These are phyloP conservation scores for Arabidopsis suecica DNA, from an alignment of 345 rosid genomes.

Conservation along the genomic window DNA sequence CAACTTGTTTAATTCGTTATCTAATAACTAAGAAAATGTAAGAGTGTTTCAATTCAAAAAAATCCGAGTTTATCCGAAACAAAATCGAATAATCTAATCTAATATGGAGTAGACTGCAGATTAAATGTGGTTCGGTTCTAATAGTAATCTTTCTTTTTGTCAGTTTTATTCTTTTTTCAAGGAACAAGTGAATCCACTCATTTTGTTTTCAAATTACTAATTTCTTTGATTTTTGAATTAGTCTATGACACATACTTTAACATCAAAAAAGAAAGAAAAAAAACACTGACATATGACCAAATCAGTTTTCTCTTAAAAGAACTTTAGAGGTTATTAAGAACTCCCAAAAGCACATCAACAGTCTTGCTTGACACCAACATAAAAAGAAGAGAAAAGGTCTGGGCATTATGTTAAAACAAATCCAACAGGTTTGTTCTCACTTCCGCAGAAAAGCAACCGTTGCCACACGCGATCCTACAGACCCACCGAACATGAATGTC, in stretches of 20 bases:
- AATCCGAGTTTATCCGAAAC: neutral
- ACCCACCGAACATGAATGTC: slow-evolving; percentile 86
- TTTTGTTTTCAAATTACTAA: too few relatives aligned
- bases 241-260: neutral
- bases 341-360: slow-evolving; percentile 28
- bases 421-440: slow-evolving; percentile 43
- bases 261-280: neutral
- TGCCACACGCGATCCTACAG: slow-evolving; percentile 88
- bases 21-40: neutral
- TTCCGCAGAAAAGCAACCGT: slow-evolving; percentile 85
- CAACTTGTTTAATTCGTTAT: neutral
- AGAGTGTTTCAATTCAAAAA: neutral
- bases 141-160: too few relatives aligned
- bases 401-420: slow-evolving; percentile 21
- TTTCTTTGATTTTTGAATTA: too few relatives aligned
- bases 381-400: neutral
- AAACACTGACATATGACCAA: slow-evolving; percentile 19
- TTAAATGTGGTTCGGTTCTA: too few relatives aligned
- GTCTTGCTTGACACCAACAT: slow-evolving; percentile 9
- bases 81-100: neutral
- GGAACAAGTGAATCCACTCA: too few relatives aligned
- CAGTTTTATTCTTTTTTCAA: too few relatives aligned
- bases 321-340: slow-evolving; percentile 19
- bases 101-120: too few relatives aligned
- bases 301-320: neutral